Evolutionary conservation across 371 early-diverging fungal species (phyloP).

Genomic region (Synchytrium microbalum): DNA sequence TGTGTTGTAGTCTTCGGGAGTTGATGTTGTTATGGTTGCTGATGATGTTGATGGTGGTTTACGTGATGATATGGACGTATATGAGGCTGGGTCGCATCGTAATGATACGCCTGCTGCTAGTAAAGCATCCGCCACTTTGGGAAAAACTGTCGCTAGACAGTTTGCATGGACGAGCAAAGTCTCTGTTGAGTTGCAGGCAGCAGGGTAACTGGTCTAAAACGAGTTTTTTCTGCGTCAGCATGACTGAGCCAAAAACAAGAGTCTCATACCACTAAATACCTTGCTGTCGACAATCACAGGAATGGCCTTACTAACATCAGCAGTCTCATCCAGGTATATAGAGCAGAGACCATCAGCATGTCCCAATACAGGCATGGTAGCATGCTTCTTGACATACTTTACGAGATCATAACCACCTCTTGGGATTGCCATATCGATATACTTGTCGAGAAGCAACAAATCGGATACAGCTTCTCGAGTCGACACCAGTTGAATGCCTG

Average conservation of each 20-base stretch:
- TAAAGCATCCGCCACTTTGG: slow-evolving; percentile 24
- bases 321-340: slow-evolving; percentile 74
- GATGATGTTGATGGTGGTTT: not conserved
- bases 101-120: slow-evolving; percentile 25
- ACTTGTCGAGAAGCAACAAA: slow-evolving; percentile 77
- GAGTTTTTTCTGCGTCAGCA: not conserved
- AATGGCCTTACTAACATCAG: slow-evolving; percentile 65
- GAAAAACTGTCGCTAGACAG: slow-evolving; percentile 36
- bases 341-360: slow-evolving; percentile 96
- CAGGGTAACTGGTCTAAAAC: slow-evolving; percentile 79
- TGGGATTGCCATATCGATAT: slow-evolving; percentile 92
- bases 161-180: slow-evolving; percentile 73
- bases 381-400: slow-evolving; percentile 79
- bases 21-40: slow-evolving; percentile 7
- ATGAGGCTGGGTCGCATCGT: slow-evolving; percentile 15
- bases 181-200: slow-evolving; percentile 93
- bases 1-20: slow-evolving; percentile 53
- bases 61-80: slow-evolving; percentile 2
- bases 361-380: slow-evolving; percentile 94
- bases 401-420: slow-evolving; percentile 87
- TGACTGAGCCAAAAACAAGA: not conserved
- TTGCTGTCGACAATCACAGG: slow-evolving; percentile 84
- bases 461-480: slow-evolving; percentile 79
- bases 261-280: slow-evolving; percentile 37
- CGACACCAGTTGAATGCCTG: slow-evolving; percentile 80